Conservation (phyloP, 768 basidiomycete genomes). For the Boletellus emodensis region DNA sequence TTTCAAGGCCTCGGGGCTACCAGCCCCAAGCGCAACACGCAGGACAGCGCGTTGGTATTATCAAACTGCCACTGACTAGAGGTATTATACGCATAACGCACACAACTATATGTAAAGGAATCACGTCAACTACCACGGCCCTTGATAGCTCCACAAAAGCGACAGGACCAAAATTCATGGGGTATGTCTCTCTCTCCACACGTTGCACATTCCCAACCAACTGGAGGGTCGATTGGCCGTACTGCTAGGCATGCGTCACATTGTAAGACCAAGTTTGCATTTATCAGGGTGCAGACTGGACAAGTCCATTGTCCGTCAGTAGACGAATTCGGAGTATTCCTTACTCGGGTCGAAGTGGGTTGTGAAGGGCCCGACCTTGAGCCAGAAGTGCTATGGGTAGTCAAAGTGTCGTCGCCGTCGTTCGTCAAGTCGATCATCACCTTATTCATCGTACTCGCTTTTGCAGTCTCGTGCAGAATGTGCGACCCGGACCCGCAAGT, state of each 20-base stretch:
- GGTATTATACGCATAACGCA: background rate
- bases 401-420: slow-evolving; percentile 18
- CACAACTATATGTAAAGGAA: background rate
- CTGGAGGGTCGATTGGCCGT: slow-evolving; percentile 33
- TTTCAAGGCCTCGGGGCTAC: no score
- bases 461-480: slow-evolving; percentile 61
- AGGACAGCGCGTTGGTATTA: no score
- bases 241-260: slow-evolving; percentile 58
- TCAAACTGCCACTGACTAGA: background rate
- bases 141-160: slow-evolving; percentile 68
- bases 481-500: slow-evolving; percentile 61
- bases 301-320: slow-evolving; percentile 46
- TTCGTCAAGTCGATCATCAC: slow-evolving; percentile 55
- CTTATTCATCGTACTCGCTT: slow-evolving; percentile 57
- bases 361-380: slow-evolving; percentile 22
- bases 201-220: slow-evolving; percentile 60
- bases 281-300: slow-evolving; percentile 62
- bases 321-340: background rate
- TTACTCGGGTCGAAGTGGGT: background rate
- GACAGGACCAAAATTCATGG: slow-evolving; percentile 71
- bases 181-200: slow-evolving; percentile 64
- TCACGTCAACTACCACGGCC: slow-evolving; percentile 18
- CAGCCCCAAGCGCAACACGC: no score
- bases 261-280: slow-evolving; percentile 42
- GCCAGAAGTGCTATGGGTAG: slow-evolving; percentile 24